These are phyloP conservation scores for Aspergillaceae sp. DNA, from an alignment of 2,329 filamentous ascomycete genomes.

Conservation along the genomic window DNA sequence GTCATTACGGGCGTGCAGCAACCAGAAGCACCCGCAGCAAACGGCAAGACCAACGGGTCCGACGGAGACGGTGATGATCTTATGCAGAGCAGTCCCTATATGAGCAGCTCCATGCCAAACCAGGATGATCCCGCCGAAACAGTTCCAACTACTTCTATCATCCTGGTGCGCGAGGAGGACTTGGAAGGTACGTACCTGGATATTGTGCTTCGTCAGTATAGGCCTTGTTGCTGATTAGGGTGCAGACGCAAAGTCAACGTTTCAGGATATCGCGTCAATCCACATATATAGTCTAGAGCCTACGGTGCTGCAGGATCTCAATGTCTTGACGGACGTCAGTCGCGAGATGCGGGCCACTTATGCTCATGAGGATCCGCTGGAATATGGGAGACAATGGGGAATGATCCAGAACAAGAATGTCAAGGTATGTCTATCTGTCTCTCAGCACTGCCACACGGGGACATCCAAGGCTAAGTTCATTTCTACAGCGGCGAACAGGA, in stretches of 20 bases:
- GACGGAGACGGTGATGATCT: constrained; percentile 56
- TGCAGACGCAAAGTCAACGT: constrained; percentile 57
- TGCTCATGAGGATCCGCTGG: constrained; percentile 50
- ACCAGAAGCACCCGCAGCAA: constrained; percentile 25
- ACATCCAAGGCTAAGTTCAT: background rate
- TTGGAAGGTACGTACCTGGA: constrained; percentile 49
- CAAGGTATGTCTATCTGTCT: constrained; percentile 32
- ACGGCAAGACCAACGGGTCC: constrained; percentile 30
- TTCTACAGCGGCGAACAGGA: constrained; percentile 39
- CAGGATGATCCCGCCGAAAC: constrained; percentile 43
- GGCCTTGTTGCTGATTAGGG: background rate
- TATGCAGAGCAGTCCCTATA: constrained; percentile 58
- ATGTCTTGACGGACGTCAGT: constrained; percentile 61
- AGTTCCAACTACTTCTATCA: constrained; percentile 50
- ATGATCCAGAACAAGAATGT: constrained; percentile 66
- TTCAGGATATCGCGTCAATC: constrained; percentile 65
- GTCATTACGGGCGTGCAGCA: constrained; percentile 64
- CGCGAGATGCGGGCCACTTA: constrained; percentile 53
- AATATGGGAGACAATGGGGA: constrained; percentile 56
- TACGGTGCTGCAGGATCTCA: constrained; percentile 61
- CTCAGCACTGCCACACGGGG: background rate
- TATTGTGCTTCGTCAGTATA: background rate
- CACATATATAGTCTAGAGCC: constrained; percentile 82
- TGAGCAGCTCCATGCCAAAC: constrained; percentile 58
- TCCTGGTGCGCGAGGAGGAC: constrained; percentile 63